These are phyloP conservation scores for Ophiostoma sp. DNA, from an alignment of 2,329 filamentous ascomycete genomes.

Conservation along the genomic window DNA sequence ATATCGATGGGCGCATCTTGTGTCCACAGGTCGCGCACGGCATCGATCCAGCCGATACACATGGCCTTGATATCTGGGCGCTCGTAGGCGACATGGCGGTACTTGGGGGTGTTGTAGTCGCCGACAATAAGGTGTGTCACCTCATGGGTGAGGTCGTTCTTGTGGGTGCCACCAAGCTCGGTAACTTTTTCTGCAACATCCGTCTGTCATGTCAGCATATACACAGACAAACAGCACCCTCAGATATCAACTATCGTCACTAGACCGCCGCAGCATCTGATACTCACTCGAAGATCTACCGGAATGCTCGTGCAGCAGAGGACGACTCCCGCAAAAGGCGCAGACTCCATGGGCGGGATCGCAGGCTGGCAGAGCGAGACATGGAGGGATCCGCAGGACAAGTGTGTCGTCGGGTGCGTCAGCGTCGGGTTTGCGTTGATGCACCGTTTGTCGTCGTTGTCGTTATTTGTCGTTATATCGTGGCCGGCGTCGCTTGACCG, in stretches of 20 bases:
- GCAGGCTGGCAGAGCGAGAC: constrained; percentile 15
- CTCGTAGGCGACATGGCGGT: constrained; percentile 87
- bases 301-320: constrained; percentile 85
- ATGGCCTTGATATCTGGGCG: constrained; percentile 81
- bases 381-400: constrained; percentile 18
- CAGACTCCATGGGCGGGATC: constrained; percentile 28
- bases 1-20: constrained; percentile 71
- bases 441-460: no score
- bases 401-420: not conserved
- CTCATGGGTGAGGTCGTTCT: constrained; percentile 88
- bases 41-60: constrained; percentile 76
- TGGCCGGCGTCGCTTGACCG: not conserved
- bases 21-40: constrained; percentile 74
- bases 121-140: constrained; percentile 93
- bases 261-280: not conserved
- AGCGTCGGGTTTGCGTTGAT: not conserved
- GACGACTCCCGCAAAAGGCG: constrained; percentile 58
- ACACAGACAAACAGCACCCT: not conserved
- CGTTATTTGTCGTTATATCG: not conserved
- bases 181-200: constrained; percentile 58
- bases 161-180: constrained; percentile 82
- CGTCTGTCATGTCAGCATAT: constrained; percentile 11
- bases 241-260: no score
- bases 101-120: constrained; percentile 84
- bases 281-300: constrained; percentile 67